Base-by-base conservation (phyloP, 768 basidiomycete species). In the Pulveroboletus ravenelii region DNA sequence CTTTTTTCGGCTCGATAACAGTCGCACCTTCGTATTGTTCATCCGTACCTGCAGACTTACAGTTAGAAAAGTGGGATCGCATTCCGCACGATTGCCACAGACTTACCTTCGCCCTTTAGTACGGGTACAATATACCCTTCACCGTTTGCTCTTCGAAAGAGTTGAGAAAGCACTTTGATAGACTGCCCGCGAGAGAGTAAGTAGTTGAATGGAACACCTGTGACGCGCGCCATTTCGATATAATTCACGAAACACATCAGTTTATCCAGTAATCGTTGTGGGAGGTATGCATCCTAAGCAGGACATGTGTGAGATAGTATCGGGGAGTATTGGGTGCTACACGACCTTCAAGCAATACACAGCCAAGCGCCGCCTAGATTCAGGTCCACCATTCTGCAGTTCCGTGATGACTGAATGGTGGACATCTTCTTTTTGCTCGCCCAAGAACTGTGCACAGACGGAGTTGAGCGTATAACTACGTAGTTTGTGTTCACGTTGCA, bases 211-310 rank as follows among this genome's bases (percentile, higher is more conserved):
- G 96, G 96, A 10, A 99, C 93, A n/a, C 96, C 96, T 0, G 96
- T 99, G 4, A 99, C 96, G 66, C 96, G 89, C n/a, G 96, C 80
- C 96, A 99, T 98, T 68, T 99, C 96, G 41, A 83, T 86, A 63
- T 96, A 97, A 68, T 99, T 99, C 68, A 99, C 86, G 62, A 99
- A 93, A 55, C 93, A 98, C 96, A 98, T 97, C 30, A 99, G 77
- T 68, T 98, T 99, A 69, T 98, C 96, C 68, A 99, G 78, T 35
- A 98, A 69, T 47, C 96, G 78, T 69, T 99, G 96, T 0, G 96
- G 96, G 23, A 99, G 82, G 66, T 99, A 99, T 3, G 96, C 95
- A 76, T 99, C 96, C 93, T 96, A 56, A 31, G 29, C 8, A 14
- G 17, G 14, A 12, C 7, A 3, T 5, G 25, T 23, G 55, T 62